These are phyloP conservation scores for Apiotrichum porosum DNA, from an alignment of 1,284 basidiomycete genomes.

Conservation along the genomic window DNA sequence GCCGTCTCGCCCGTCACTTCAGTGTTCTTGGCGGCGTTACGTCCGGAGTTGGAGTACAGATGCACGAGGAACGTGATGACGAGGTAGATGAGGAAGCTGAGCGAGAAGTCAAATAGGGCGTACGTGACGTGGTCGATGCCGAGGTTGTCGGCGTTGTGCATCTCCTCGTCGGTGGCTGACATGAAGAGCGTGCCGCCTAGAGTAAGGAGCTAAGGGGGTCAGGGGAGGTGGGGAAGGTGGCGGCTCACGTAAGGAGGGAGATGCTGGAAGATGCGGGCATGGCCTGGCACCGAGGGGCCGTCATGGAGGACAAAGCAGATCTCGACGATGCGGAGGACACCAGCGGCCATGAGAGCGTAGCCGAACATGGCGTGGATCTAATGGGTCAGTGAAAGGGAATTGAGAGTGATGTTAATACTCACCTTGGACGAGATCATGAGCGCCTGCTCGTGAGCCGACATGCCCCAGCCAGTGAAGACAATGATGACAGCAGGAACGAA, in stretches of 20 bases:
- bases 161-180: constrained; percentile 85
- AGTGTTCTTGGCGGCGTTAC: constrained; percentile 50
- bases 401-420: neutral
- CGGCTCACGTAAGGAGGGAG: constrained; percentile 79
- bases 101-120: constrained; percentile 58
- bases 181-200: constrained; percentile 69
- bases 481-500: constrained; percentile 79
- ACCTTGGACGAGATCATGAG: constrained; percentile 78
- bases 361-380: constrained; percentile 82
- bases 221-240: neutral
- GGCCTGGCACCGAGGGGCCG: constrained; percentile 30
- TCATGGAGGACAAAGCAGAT: constrained; percentile 66
- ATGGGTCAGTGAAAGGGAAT: neutral
- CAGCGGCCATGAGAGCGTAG: constrained; percentile 78
- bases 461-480: constrained; percentile 88
- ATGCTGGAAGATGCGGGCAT: constrained; percentile 67
- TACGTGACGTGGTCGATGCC: constrained; percentile 88
- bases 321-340: constrained; percentile 74
- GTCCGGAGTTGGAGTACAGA: constrained; percentile 59
- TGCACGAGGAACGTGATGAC: constrained; percentile 60
- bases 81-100: constrained; percentile 71
- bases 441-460: constrained; percentile 84
- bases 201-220: constrained; percentile 59
- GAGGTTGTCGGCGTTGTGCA: constrained; percentile 59
- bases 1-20: neutral